phyloP scores from a whole-genome alignment of 768 basidiomycete genomes.

The Steccherinum ochraceum region DNA sequence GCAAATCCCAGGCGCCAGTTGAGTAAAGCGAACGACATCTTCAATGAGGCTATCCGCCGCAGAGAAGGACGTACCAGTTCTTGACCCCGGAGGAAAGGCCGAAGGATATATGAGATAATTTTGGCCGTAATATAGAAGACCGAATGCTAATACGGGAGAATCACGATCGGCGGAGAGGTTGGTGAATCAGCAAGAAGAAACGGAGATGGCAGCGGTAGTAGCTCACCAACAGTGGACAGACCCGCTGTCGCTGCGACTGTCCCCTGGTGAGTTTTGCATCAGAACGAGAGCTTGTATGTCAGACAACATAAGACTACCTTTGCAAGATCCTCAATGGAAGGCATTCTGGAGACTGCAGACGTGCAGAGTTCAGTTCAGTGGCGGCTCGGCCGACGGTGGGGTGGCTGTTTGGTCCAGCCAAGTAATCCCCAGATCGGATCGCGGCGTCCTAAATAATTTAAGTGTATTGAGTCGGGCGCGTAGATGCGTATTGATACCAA shows the following conservation, averaged over 20 bases:
- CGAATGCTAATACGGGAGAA: constrained; percentile 40
- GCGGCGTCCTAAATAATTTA: background rate
- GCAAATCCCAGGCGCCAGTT: too few relatives aligned
- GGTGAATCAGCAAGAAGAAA: background rate
- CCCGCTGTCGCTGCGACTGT: constrained; percentile 31
- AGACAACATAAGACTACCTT: background rate
- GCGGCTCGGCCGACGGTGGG: too few relatives aligned
- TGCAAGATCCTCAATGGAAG: background rate
- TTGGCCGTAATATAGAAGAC: constrained; percentile 83
- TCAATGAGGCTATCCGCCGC: background rate
- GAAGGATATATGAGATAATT: constrained; percentile 89
- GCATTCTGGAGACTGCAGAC: background rate
- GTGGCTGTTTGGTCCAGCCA: too few relatives aligned
- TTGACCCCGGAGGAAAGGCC: constrained; percentile 72
- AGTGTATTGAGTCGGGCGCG: too few relatives aligned
- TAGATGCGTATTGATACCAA: too few relatives aligned
- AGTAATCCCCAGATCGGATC: background rate
- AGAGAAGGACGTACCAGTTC: constrained; percentile 45
- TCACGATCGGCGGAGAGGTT: constrained; percentile 1
- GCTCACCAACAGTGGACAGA: constrained; percentile 29
- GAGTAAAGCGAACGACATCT: too few relatives aligned
- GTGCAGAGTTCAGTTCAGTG: too few relatives aligned
- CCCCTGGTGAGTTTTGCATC: constrained; percentile 19
- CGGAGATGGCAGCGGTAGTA: constrained; percentile 4
- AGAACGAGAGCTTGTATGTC: background rate